Conservation (phyloP, 1,284 basidiomycete genomes). For the Microbotryum intermedium region DNA sequence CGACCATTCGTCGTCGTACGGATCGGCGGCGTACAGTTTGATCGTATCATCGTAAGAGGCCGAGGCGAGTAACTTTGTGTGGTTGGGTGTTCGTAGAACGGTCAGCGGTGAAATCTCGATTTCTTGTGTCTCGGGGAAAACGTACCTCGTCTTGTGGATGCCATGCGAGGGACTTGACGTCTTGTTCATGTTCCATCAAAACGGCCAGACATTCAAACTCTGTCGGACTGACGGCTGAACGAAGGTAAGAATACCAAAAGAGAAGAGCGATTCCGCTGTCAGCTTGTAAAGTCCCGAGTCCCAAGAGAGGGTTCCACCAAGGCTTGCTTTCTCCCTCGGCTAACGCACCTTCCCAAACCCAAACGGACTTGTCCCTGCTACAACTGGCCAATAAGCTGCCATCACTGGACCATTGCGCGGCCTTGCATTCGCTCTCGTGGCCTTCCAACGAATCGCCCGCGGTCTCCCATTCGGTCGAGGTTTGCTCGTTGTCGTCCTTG, state of each 20-base stretch:
- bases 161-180: conserved; percentile 93
- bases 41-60: conserved; percentile 96
- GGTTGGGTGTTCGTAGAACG: conserved; percentile 18
- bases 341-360: conserved; percentile 97
- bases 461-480: conserved; percentile 61
- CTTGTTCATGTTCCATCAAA: conserved; percentile 93
- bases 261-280: too few relatives aligned
- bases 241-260: background rate
- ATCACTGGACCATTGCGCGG: conserved; percentile 69
- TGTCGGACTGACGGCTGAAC: conserved; percentile 38
- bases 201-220: conserved; percentile 94
- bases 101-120: background rate
- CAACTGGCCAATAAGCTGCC: conserved; percentile 85
- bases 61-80: conserved; percentile 75
- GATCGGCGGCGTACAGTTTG: conserved; percentile 88
- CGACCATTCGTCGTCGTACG: conserved; percentile 84
- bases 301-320: background rate
- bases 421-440: conserved; percentile 96
- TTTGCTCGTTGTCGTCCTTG: conserved; percentile 36
- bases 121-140: background rate
- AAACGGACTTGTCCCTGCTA: conserved; percentile 91
- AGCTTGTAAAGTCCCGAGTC: background rate
- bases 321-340: too few relatives aligned
- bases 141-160: conserved; percentile 86
- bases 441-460: conserved; percentile 62